Percentiles rank a stretch among this genome's conserved stretches.
phyloP scores from a whole-genome alignment of 2,329 filamentous ascomycete genomes.

The Chaetomium olivaceum region DNA sequence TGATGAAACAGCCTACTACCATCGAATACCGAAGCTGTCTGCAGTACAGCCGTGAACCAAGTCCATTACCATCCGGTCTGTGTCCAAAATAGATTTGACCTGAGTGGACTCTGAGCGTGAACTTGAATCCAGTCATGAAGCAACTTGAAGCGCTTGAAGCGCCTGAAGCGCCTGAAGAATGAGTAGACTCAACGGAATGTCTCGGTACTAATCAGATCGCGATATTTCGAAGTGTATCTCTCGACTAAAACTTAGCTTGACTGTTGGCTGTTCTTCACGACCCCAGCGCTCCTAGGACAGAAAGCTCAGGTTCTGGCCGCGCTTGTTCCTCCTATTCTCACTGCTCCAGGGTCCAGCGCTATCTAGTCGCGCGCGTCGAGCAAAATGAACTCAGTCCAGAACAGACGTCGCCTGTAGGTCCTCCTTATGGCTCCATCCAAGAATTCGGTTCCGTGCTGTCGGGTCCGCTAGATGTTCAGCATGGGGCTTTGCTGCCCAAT shows the following conservation, averaged over 20 bases:
- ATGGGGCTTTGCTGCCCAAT: conserved; percentile 10
- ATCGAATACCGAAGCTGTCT: background rate
- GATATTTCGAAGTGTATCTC: background rate
- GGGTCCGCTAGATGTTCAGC: background rate
- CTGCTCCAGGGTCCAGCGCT: too few species aligned
- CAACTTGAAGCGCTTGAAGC: background rate
- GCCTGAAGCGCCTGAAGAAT: background rate
- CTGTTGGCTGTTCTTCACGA: conserved; percentile 5
- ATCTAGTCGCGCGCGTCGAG: conserved; percentile 1
- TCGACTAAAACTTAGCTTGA: background rate
- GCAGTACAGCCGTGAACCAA: background rate
- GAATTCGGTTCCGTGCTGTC: conserved; percentile 15
- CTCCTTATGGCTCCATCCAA: background rate
- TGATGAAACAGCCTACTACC: background rate
- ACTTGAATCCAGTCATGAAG: too few species aligned
- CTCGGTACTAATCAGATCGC: background rate
- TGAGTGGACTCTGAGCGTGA: background rate
- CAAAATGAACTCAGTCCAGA: too few species aligned
- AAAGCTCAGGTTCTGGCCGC: too few species aligned
- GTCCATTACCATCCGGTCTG: background rate
- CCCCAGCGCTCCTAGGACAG: background rate
- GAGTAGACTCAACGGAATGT: background rate
- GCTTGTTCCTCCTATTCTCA: too few species aligned
- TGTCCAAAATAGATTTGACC: background rate
- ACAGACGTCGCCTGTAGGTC: background rate